These are phyloP conservation scores for Verticillium nubilum DNA, from an alignment of 2,329 filamentous ascomycete species.

Conservation along the genomic window DNA sequence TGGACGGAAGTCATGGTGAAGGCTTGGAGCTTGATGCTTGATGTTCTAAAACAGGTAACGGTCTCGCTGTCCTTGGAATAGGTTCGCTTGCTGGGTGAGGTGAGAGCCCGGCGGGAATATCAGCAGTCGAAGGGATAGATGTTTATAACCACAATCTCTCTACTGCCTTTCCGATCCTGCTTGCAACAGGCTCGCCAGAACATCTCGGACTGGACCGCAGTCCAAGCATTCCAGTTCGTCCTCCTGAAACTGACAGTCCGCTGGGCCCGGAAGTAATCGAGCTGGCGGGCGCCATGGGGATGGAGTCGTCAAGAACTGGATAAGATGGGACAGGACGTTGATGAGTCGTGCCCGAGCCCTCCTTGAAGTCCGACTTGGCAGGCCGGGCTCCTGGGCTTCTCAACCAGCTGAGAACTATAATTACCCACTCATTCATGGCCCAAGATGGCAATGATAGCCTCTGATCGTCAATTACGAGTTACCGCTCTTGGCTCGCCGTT, in stretches of 20 bases:
- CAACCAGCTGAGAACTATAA: background rate
- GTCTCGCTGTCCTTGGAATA: background rate
- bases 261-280: background rate
- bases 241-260: background rate
- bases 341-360: background rate
- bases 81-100: background rate
- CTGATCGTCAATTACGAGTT: background rate
- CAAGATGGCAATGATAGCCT: background rate
- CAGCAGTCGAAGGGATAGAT: background rate
- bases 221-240: background rate
- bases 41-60: too few relatives aligned
- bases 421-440: background rate
- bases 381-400: too few relatives aligned
- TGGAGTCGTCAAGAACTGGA: too few relatives aligned
- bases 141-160: background rate
- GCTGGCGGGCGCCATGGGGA: background rate
- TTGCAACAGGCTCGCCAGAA: background rate
- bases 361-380: background rate
- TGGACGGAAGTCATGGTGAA: constrained; percentile 1
- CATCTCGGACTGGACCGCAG: background rate
- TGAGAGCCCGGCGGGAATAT: background rate
- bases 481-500: background rate
- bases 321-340: background rate
- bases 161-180: background rate
- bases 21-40: background rate